Conservation (phyloP, 331 rosid genomes). For the Malus hybrid region DNA sequence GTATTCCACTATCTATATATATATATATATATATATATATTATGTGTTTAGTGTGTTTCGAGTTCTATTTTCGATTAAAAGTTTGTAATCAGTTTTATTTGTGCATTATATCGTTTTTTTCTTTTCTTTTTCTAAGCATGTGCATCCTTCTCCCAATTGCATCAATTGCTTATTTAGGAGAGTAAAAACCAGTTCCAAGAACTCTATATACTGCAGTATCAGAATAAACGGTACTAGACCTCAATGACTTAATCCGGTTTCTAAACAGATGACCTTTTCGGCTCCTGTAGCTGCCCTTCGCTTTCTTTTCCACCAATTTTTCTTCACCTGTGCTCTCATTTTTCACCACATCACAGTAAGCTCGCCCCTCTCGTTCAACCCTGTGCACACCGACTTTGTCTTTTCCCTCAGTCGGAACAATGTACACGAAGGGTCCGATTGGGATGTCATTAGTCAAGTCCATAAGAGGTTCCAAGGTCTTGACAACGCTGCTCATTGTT, state of each 20-base stretch:
- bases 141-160: background rate
- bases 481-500: slow-evolving; percentile 58
- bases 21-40: too few species aligned
- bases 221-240: slow-evolving; percentile 41
- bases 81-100: too few species aligned
- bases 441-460: slow-evolving; percentile 40
- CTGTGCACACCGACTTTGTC: background rate
- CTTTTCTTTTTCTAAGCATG: background rate
- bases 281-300: slow-evolving; percentile 4
- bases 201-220: slow-evolving; percentile 57
- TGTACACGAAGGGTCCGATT: slow-evolving; percentile 56
- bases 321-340: slow-evolving; percentile 12
- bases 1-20: too few species aligned
- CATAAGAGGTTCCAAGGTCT: slow-evolving; percentile 51
- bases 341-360: slow-evolving; percentile 1
- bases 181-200: slow-evolving; percentile 45
- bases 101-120: background rate
- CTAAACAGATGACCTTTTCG: slow-evolving; percentile 28
- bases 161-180: slow-evolving; percentile 21
- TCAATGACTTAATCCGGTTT: slow-evolving; percentile 34
- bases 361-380: slow-evolving; percentile 4
- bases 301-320: slow-evolving; percentile 12
- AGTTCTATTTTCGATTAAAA: too few species aligned
- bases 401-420: slow-evolving; percentile 37
- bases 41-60: too few species aligned